Conservation (phyloP, 495 filamentous ascomycete genomes). For the Cercophora samala region DNA sequence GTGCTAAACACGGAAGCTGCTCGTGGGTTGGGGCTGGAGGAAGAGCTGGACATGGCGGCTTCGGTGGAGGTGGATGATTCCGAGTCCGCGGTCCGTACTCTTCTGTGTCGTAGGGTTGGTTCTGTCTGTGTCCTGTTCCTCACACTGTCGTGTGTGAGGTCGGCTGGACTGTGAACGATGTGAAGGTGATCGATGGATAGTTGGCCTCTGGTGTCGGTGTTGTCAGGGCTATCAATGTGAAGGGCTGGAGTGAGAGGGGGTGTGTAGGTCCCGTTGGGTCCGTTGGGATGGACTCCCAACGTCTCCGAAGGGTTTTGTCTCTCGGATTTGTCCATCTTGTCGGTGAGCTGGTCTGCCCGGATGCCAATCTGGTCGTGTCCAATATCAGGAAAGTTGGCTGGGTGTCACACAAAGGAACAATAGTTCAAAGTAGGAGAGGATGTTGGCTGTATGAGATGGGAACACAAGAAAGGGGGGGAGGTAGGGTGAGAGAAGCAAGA, state of each 20-base stretch:
- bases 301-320: constrained; percentile 3
- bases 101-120: constrained; percentile 7
- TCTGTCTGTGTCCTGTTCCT: constrained; percentile 1
- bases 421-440: background rate
- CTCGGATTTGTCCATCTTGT: constrained; percentile 14
- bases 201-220: constrained; percentile 5
- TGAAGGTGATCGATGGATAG: constrained; percentile 2
- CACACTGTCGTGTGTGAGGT: background rate
- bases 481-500: constrained; percentile 4
- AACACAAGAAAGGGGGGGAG: background rate
- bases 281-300: constrained; percentile 13
- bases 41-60: constrained; percentile 1
- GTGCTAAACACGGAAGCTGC: constrained; percentile 11
- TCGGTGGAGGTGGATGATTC: constrained; percentile 8
- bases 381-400: background rate
- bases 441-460: background rate
- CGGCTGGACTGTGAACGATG: background rate
- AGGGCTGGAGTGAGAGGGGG: constrained; percentile 31
- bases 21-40: background rate
- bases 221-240: constrained; percentile 14
- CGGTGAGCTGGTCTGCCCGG: background rate
- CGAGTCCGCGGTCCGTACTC: constrained; percentile 17
- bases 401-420: background rate
- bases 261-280: constrained; percentile 22
- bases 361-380: background rate